Conservation (phyloP, 2,329 filamentous ascomycete genomes). For the Cryoendolithus antarcticus region DNA sequence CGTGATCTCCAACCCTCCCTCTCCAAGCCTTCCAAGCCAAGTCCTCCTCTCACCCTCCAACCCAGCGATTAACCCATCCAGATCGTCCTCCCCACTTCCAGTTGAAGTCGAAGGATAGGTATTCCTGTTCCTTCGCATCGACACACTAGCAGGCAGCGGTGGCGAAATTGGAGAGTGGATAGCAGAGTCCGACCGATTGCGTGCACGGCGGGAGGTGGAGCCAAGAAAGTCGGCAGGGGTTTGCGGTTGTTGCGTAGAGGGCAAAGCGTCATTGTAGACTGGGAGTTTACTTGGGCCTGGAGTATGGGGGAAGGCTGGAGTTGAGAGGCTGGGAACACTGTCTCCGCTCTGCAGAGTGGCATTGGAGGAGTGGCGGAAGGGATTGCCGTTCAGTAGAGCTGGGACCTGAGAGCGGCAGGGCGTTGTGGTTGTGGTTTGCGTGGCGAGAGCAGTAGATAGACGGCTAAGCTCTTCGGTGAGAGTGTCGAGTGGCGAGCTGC, state of each 20-base stretch:
- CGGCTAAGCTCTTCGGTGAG: conserved; percentile 18
- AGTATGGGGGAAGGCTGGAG: conserved; percentile 4
- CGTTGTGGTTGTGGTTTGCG: background rate
- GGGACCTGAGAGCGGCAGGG: background rate
- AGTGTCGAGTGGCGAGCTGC: conserved; percentile 21
- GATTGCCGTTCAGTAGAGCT: conserved; percentile 3
- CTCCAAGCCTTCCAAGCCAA: conserved; percentile 12
- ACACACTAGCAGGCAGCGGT: conserved; percentile 5
- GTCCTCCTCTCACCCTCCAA: conserved; percentile 15
- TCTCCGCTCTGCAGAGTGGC: background rate
- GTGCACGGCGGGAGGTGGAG: conserved; percentile 8
- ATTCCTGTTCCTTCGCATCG: conserved; percentile 6
- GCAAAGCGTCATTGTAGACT: conserved; percentile 21
- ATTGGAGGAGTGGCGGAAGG: background rate
- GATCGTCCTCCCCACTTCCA: conserved; percentile 14
- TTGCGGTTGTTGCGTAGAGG: conserved; percentile 19
- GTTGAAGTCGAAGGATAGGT: conserved; percentile 6
- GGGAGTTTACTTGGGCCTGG: conserved; percentile 11
- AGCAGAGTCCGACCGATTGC: conserved; percentile 9
- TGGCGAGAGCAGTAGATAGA: conserved; percentile 7
- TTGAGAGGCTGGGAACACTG: background rate
- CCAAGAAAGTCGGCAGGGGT: conserved; percentile 20
- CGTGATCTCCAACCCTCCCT: conserved; percentile 16
- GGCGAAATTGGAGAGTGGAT: conserved; percentile 1
- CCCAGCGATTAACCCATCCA: conserved; percentile 11